Evolutionary conservation across 1,284 basidiomycete genomes (phyloP).

Genomic region (Phlebopus sp.): DNA sequence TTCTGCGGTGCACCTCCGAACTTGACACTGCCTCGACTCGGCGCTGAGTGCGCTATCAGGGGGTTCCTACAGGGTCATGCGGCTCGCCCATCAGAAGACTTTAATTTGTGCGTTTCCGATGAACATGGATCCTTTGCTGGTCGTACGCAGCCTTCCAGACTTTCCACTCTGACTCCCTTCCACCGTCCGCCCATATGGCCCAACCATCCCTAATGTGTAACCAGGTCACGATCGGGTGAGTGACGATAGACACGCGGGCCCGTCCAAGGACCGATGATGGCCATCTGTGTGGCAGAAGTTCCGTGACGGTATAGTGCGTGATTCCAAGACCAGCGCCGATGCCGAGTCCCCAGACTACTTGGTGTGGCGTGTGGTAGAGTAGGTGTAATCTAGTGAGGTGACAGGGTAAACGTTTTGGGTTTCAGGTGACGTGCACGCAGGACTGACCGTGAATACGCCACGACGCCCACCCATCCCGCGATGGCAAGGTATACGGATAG

Average conservation of each 20-base stretch:
- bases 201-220: constrained; percentile 77
- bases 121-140: constrained; percentile 10
- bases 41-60: not conserved
- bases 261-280: constrained; percentile 55
- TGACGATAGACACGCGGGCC: constrained; percentile 48
- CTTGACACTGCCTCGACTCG: too few species aligned
- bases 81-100: not conserved
- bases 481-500: constrained; percentile 49
- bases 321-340: constrained; percentile 64
- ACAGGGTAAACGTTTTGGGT: not conserved
- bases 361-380: constrained; percentile 68
- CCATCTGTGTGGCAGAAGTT: constrained; percentile 53
- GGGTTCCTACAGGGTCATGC: not conserved
- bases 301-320: constrained; percentile 56
- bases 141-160: constrained; percentile 55
- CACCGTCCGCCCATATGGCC: constrained; percentile 73
- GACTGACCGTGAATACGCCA: constrained; percentile 76
- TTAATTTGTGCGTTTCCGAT: constrained; percentile 17
- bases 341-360: constrained; percentile 71
- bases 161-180: constrained; percentile 62
- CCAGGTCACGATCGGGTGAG: constrained; percentile 62
- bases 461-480: constrained; percentile 52
- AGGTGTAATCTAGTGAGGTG: constrained; percentile 54
- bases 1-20: too few species aligned
- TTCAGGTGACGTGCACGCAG: not conserved